Conservation (phyloP, 2,329 filamentous ascomycete species). For the Chaetomium globosum region DNA sequence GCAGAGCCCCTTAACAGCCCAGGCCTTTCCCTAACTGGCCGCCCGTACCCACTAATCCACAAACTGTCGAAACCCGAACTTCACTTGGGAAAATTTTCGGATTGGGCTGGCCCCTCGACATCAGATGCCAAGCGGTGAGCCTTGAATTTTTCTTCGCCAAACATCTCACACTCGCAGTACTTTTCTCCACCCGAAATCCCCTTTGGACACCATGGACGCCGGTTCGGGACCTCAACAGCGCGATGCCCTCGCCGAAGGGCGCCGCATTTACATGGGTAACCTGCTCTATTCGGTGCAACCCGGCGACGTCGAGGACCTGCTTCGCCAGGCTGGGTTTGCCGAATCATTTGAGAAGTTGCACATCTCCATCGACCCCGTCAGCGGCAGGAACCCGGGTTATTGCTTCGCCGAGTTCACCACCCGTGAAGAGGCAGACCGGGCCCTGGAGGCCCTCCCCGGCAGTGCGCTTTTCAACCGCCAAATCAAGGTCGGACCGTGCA, state of each 20-base stretch:
- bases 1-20: slow-evolving; percentile 7
- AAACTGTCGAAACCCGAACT: slow-evolving; percentile 6
- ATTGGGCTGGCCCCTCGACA: background rate
- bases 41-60: slow-evolving; percentile 11
- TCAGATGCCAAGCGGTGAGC: slow-evolving; percentile 3
- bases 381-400: slow-evolving; percentile 70
- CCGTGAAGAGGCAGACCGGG: slow-evolving; percentile 58
- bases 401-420: slow-evolving; percentile 71
- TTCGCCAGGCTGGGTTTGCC: slow-evolving; percentile 42
- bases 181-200: background rate
- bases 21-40: background rate
- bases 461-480: slow-evolving; percentile 59
- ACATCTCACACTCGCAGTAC: background rate
- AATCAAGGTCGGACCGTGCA: slow-evolving; percentile 66
- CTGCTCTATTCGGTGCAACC: slow-evolving; percentile 59
- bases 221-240: slow-evolving; percentile 17
- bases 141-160: background rate
- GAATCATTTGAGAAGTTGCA: slow-evolving; percentile 58
- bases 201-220: slow-evolving; percentile 8
- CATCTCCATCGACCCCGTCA: slow-evolving; percentile 70
- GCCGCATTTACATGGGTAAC: slow-evolving; percentile 65
- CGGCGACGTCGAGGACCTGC: slow-evolving; percentile 43
- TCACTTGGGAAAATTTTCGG: slow-evolving; percentile 12
- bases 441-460: slow-evolving; percentile 60
- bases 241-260: slow-evolving; percentile 34